Percentiles rank a stretch among this genome's conserved stretches.
Conservation (phyloP, 257 asterid species). For the Scutellaria minor region DNA sequence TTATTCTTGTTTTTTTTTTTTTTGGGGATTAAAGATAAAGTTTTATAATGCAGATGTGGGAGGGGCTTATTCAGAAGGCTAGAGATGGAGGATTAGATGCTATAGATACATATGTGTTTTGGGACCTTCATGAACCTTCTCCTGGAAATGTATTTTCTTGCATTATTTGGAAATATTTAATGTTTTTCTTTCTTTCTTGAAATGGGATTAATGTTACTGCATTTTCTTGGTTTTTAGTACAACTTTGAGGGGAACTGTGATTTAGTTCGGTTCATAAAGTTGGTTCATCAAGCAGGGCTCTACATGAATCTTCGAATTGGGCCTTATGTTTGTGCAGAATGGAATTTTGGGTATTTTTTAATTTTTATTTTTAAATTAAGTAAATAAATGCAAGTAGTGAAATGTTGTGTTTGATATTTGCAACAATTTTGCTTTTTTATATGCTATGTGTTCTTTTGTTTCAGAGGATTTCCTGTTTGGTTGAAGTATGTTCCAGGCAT, state of each 20-base stretch:
- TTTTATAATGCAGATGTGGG: slow-evolving; percentile 91
- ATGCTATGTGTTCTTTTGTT: slow-evolving; percentile 22
- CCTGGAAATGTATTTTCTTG: slow-evolving; percentile 69
- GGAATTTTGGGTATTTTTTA: slow-evolving; percentile 86
- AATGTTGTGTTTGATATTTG: background rate
- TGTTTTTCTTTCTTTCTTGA: background rate
- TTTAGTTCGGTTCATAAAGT: slow-evolving; percentile 76
- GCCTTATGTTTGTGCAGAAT: slow-evolving; percentile 97
- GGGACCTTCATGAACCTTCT: slow-evolving; percentile 93
- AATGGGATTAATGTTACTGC: slow-evolving; percentile 8
- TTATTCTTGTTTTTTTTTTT: too few relatives aligned
- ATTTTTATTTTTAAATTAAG: background rate
- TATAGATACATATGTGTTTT: slow-evolving; percentile 88
- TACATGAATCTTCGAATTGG: slow-evolving; percentile 89
- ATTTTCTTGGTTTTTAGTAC: slow-evolving; percentile 56
- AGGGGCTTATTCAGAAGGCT: slow-evolving; percentile 88
- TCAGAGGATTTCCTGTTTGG: slow-evolving; percentile 98
- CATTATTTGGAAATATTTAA: slow-evolving; percentile 7
- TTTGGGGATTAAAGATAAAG: background rate
- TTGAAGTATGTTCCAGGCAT: slow-evolving; percentile 94
- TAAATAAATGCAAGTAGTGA: background rate
- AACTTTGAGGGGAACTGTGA: slow-evolving; percentile 83
- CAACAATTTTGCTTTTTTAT: slow-evolving; percentile 17
- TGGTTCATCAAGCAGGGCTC: slow-evolving; percentile 84
- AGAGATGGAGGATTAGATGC: slow-evolving; percentile 94